These are phyloP conservation scores for Salinomyces thailandicus DNA, from an alignment of 2,329 filamentous ascomycete genomes.

Conservation along the genomic window DNA sequence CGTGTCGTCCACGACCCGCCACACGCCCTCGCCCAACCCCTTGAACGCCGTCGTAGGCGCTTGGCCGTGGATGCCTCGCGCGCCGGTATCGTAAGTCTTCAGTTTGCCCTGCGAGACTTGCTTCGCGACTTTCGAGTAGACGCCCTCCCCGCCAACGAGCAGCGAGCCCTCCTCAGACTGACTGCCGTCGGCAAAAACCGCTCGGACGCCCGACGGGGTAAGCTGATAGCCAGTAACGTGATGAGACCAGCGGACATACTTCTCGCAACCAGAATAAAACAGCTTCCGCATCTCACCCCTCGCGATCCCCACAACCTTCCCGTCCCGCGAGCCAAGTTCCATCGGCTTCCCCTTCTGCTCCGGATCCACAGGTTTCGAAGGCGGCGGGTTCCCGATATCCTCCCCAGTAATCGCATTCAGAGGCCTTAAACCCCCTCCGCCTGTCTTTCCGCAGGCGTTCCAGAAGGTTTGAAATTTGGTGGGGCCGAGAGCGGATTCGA, in stretches of 20 bases:
- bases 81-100: constrained; percentile 54
- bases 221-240: constrained; percentile 50
- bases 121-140: constrained; percentile 49
- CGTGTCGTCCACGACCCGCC: constrained; percentile 41
- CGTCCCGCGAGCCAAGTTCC: constrained; percentile 41
- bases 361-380: constrained; percentile 2
- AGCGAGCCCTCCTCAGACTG: constrained; percentile 49
- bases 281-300: constrained; percentile 52
- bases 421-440: constrained; percentile 41
- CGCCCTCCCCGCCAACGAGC: constrained; percentile 53
- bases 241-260: constrained; percentile 45
- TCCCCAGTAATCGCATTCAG: constrained; percentile 47
- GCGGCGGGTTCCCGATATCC: constrained; percentile 5
- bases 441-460: constrained; percentile 50
- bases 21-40: constrained; percentile 53
- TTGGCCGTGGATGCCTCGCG: constrained; percentile 55
- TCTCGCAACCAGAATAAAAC: constrained; percentile 48
- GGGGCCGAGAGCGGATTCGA: constrained; percentile 44
- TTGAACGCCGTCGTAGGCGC: constrained; percentile 53
- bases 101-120: constrained; percentile 49
- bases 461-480: constrained; percentile 45
- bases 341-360: constrained; percentile 8
- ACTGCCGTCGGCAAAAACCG: constrained; percentile 50
- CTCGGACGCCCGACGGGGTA: constrained; percentile 44
- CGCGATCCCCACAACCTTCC: constrained; percentile 52